Evolutionary conservation across 2,329 filamentous ascomycete genomes (phyloP), one percentile per base, ranked within the genome.

Genomic region (Cercospora berteroae): DNA sequence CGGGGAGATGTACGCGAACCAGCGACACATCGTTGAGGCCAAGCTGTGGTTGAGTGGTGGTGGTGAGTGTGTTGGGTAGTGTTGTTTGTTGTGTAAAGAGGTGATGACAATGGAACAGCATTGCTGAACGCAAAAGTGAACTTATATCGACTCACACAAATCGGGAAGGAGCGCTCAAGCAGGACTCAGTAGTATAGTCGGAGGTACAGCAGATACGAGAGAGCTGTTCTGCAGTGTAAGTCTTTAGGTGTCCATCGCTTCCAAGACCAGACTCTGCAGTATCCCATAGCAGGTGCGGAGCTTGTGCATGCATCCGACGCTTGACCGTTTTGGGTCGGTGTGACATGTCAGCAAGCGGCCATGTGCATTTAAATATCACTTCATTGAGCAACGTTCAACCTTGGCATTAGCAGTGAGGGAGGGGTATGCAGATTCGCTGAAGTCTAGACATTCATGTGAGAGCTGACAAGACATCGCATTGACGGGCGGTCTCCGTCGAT

Each of bases 1-100:
- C 0, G 80, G 79, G 2, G 83, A 84, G 65, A 86, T 81, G 72
- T 86, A 86, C 13, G 83, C 83, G 70, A 86, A 85, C 84, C 84
- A 86, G 44, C 84, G 82, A 76, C 64, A 66, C 64, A 66, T 66
- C 2, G n/a, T 33, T 6, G 12, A 27, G 13, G 12, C 1, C 6
- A 9, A 27, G 23, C 23, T 39, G 48, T 29, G 48, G 2, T n/a
- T 36, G 29, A 36, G 27, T 58, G 31, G 8, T 58, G 29, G n/a
- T 58, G 29, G 3, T 16, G 27, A 33, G 23, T 31, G 4, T 27
- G 20, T 36, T 13, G 16, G 23, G 10, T 36, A n/a, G n/a, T 12
- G 13, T 20, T 4, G 16, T 58, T 3, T 52, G 55, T 33, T 4
- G 27, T 10, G 27, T 36, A 13, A 58, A 29, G 25, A 55, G 20